phyloP scores from a whole-genome alignment of 73 alveolate genomes.

The Paramecium pentaurelia region DNA sequence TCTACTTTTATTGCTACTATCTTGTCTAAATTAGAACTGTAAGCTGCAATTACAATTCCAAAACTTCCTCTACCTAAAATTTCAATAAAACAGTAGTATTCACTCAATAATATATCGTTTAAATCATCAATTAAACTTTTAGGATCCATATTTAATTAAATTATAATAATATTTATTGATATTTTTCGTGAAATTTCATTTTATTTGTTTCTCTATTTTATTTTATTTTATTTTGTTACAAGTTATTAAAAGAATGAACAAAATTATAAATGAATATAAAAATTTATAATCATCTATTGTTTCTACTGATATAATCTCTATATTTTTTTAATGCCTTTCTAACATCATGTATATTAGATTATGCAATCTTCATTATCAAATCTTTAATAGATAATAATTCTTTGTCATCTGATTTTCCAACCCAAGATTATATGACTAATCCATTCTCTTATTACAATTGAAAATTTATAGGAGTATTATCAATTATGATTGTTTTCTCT shows the following conservation, averaged over 20 bases:
- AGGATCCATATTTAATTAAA: not conserved
- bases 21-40: not conserved
- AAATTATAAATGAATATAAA: not conserved
- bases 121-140: not conserved
- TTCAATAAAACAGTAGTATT: not conserved
- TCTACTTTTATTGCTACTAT: not conserved
- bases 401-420: slow-evolving; percentile 62
- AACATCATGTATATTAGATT: not conserved
- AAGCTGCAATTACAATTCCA: not conserved
- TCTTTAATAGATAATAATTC: slow-evolving; percentile 61
- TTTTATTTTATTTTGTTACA: not conserved
- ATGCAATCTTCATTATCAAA: not conserved
- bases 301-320: not conserved
- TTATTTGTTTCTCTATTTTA: not conserved
- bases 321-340: not conserved
- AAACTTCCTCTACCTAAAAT: not conserved
- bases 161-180: not conserved
- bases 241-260: not conserved
- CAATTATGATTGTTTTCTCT: slow-evolving; percentile 65
- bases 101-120: slow-evolving; percentile 1
- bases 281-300: slow-evolving; percentile 25
- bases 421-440: slow-evolving; percentile 65
- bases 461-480: slow-evolving; percentile 67
- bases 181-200: not conserved
- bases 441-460: slow-evolving; percentile 71